Conservation (phyloP, 352 stramenopile species). For the Globisporangium middletonii region DNA sequence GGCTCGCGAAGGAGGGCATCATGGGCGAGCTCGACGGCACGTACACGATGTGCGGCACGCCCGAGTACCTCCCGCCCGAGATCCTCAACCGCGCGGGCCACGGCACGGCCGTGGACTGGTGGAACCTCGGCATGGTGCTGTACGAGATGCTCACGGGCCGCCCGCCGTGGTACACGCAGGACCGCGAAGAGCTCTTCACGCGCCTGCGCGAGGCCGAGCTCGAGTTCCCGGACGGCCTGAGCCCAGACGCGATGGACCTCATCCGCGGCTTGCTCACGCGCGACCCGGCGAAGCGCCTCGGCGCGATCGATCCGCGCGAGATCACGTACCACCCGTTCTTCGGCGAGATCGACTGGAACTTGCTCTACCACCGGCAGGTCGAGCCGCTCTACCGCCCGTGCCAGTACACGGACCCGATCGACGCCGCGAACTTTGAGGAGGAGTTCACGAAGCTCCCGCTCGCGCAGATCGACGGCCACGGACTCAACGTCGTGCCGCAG, state of each 20-base stretch:
- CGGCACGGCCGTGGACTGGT: slow-evolving; percentile 80
- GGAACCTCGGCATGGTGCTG: slow-evolving; percentile 79
- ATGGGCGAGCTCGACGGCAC: slow-evolving; percentile 64
- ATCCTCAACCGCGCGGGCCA: slow-evolving; percentile 77
- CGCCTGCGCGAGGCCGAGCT: slow-evolving; percentile 60
- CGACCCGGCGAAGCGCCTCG: slow-evolving; percentile 89
- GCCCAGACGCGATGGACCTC: slow-evolving; percentile 61
- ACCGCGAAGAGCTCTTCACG: slow-evolving; percentile 69
- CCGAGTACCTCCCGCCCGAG: slow-evolving; percentile 79
- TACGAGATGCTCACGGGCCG: slow-evolving; percentile 81
- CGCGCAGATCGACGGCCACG: slow-evolving; percentile 58
- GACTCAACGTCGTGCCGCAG: slow-evolving; percentile 56
- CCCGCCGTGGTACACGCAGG: slow-evolving; percentile 76
- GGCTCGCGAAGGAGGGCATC: slow-evolving; percentile 72
- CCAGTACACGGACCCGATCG: slow-evolving; percentile 78
- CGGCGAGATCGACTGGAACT: slow-evolving; percentile 74
- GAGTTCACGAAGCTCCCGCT: slow-evolving; percentile 79
- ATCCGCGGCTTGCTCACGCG: slow-evolving; percentile 89
- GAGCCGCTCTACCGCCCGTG: slow-evolving; percentile 77
- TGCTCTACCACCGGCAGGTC: slow-evolving; percentile 70
- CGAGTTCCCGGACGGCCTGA: slow-evolving; percentile 68
- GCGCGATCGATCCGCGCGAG: slow-evolving; percentile 68
- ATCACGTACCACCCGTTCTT: slow-evolving; percentile 85
- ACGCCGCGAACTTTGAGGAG: slow-evolving; percentile 82
- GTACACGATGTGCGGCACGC: slow-evolving; percentile 85